These are phyloP conservation scores for Hymenoscyphus scutula DNA, from an alignment of 2,329 filamentous ascomycete genomes.

Conservation along the genomic window DNA sequence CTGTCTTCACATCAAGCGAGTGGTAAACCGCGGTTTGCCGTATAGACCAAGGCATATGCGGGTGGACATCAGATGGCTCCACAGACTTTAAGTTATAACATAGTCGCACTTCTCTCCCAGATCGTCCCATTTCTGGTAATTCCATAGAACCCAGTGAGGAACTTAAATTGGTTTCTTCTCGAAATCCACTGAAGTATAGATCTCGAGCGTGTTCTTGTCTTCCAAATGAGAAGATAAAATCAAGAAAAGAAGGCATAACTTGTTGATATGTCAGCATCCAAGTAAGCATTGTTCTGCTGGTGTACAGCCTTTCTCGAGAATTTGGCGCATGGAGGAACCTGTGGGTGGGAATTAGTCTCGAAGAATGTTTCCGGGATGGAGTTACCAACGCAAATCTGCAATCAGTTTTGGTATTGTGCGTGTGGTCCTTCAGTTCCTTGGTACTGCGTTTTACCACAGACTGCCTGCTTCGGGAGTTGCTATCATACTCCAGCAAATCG, in stretches of 20 bases:
- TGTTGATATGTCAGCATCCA: slow-evolving; percentile 35
- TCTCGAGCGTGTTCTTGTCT: slow-evolving; percentile 35
- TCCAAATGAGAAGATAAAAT: slow-evolving; percentile 42
- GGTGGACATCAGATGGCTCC: slow-evolving; percentile 25
- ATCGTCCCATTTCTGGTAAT: slow-evolving; percentile 37
- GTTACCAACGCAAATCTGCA: slow-evolving; percentile 2
- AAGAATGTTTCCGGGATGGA: not conserved
- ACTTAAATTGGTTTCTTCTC: slow-evolving; percentile 31
- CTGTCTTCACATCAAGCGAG: slow-evolving; percentile 39
- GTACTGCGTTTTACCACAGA: not conserved
- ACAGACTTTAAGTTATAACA: slow-evolving; percentile 43
- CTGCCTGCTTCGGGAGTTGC: not conserved
- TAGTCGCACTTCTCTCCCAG: slow-evolving; percentile 38
- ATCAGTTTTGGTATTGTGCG: not conserved
- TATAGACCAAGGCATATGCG: slow-evolving; percentile 37
- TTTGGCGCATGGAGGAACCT: slow-evolving; percentile 29
- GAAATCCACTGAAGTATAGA: slow-evolving; percentile 40
- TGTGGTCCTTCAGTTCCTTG: not conserved
- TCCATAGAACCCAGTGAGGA: slow-evolving; percentile 11
- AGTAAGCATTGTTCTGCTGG: slow-evolving; percentile 24
- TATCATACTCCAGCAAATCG: not conserved
- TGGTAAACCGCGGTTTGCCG: slow-evolving; percentile 41
- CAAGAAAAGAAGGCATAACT: slow-evolving; percentile 38
- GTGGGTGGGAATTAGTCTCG: not conserved
- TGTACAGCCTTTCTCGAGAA: slow-evolving; percentile 23